Conservation (phyloP, 352 stramenopile species). For the Globisporangium recalcitrans region DNA sequence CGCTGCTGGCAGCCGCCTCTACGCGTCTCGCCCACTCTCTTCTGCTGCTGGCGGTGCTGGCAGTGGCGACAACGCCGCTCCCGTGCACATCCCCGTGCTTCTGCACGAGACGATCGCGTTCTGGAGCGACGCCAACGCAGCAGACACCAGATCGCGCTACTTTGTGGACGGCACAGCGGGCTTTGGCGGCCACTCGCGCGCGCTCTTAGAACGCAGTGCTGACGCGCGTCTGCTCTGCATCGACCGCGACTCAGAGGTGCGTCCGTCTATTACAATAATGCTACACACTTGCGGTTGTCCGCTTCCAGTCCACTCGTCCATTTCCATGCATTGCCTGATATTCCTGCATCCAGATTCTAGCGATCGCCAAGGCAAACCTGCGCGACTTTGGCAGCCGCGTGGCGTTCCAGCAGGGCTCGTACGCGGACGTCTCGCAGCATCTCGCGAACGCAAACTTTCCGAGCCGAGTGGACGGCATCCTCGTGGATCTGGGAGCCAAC, state of each 20-base stretch:
- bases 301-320: neutral
- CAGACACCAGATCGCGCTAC: conserved; percentile 17
- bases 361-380: conserved; percentile 47
- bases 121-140: conserved; percentile 13
- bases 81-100: conserved; percentile 54
- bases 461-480: conserved; percentile 47
- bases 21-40: neutral
- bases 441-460: conserved; percentile 40
- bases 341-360: conserved; percentile 27
- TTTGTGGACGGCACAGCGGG: conserved; percentile 76
- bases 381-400: conserved; percentile 42
- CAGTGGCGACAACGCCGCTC: conserved; percentile 16
- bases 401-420: conserved; percentile 54
- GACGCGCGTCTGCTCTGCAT: conserved; percentile 66
- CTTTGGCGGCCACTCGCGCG: conserved; percentile 62
- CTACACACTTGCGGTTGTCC: neutral
- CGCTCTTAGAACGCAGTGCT: conserved; percentile 43
- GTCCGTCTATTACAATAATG: neutral
- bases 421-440: conserved; percentile 40
- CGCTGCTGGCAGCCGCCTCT: neutral
- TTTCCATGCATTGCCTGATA: neutral
- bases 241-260: conserved; percentile 64
- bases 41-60: neutral
- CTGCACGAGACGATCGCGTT: conserved; percentile 44
- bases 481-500: conserved; percentile 78